These are phyloP conservation scores for Monilinia fructigena DNA, from an alignment of 2,329 filamentous ascomycete genomes.

Conservation along the genomic window DNA sequence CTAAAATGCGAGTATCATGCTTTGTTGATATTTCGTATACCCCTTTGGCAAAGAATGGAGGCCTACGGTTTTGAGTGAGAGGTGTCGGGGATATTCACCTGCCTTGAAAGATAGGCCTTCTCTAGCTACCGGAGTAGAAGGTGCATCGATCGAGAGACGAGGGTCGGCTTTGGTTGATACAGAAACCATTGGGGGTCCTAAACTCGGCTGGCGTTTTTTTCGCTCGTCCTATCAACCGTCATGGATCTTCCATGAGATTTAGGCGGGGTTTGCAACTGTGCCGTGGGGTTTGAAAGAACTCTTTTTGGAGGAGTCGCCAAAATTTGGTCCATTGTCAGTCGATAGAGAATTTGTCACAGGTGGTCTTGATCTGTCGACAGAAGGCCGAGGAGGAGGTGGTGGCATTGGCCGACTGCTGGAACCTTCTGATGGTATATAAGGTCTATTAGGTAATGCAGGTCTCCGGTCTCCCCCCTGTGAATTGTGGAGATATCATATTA, in stretches of 20 bases:
- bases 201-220: conserved; percentile 44
- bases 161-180: conserved; percentile 25
- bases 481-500: conserved; percentile 44
- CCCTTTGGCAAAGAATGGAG: conserved; percentile 71
- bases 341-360: conserved; percentile 24
- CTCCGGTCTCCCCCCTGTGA: conserved; percentile 46
- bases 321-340: conserved; percentile 21
- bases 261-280: conserved; percentile 46
- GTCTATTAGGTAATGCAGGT: conserved; percentile 52
- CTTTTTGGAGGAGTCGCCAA: conserved; percentile 44
- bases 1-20: conserved; percentile 83
- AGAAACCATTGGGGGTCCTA: conserved; percentile 38
- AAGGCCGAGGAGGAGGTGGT: conserved; percentile 35
- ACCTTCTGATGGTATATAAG: conserved; percentile 38
- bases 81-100: conserved; percentile 76
- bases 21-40: conserved; percentile 76
- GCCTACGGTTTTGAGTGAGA: conserved; percentile 83
- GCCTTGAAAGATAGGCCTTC: conserved; percentile 28
- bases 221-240: conserved; percentile 49
- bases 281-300: conserved; percentile 48
- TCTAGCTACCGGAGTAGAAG: conserved; percentile 24
- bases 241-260: conserved; percentile 50
- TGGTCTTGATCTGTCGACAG: conserved; percentile 34
- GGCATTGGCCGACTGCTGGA: conserved; percentile 35
- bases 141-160: conserved; percentile 27